Conservation (phyloP, 106 monocot species). For the Dendrobium officinale region DNA sequence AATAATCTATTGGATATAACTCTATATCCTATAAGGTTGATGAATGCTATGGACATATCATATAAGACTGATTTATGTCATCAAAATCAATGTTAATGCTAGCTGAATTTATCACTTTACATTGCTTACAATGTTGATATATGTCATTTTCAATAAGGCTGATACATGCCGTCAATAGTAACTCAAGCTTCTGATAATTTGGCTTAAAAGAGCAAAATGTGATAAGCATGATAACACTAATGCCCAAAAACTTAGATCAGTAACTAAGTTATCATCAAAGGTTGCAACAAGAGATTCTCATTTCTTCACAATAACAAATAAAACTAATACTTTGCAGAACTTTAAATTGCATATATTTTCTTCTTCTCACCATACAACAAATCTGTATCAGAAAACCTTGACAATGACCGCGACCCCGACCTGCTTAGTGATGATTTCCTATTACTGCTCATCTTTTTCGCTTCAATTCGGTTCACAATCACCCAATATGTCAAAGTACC, state of each 20-base stretch:
- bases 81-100: no score
- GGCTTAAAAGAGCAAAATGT: no score
- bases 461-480: slow-evolving; percentile 54
- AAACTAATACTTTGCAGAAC: neutral
- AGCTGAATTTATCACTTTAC: no score
- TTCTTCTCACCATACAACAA: slow-evolving; percentile 37
- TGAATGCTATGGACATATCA: no score
- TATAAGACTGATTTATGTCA: no score
- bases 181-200: no score
- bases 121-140: no score
- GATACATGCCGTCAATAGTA: no score
- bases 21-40: no score
- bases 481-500: slow-evolving; percentile 83
- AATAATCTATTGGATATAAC: no score
- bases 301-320: neutral
- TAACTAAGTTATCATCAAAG: neutral
- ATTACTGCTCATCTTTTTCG: slow-evolving; percentile 51
- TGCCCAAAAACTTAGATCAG: neutral
- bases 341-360: slow-evolving; percentile 77
- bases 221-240: no score
- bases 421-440: slow-evolving; percentile 43
- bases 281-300: neutral
- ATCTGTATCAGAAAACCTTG: slow-evolving; percentile 35
- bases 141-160: no score
- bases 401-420: slow-evolving; percentile 39